Evolutionary conservation across 2,329 filamentous ascomycete species (phyloP).

Genomic region (Dryadomyces quercus-mongolicae): DNA sequence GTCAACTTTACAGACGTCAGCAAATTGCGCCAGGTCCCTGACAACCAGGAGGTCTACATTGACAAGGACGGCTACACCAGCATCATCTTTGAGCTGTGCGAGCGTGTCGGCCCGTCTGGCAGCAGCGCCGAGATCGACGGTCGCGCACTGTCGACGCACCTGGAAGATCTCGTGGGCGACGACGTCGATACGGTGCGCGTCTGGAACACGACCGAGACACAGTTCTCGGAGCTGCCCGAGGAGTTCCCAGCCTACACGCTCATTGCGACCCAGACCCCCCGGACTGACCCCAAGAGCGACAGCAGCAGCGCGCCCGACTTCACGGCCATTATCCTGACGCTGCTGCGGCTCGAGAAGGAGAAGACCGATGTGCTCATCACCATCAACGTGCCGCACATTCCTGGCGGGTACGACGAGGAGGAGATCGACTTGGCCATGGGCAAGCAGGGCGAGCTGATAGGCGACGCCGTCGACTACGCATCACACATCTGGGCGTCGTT

Average conservation of each 20-base stretch:
- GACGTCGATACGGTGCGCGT: conserved; percentile 53
- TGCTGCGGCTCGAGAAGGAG: conserved; percentile 64
- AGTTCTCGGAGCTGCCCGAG: conserved; percentile 34
- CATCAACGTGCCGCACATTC: conserved; percentile 77
- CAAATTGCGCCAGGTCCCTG: conserved; percentile 62
- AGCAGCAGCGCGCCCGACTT: conserved; percentile 40
- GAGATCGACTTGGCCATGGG: conserved; percentile 57
- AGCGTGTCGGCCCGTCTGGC: conserved; percentile 54
- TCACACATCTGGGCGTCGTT: conserved; percentile 59
- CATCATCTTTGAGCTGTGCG: conserved; percentile 82
- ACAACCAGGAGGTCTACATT: conserved; percentile 89
- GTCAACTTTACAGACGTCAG: conserved; percentile 60
- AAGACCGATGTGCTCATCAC: conserved; percentile 73
- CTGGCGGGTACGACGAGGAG: conserved; percentile 59
- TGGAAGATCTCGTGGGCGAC: conserved; percentile 56
- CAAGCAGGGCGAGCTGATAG: conserved; percentile 55
- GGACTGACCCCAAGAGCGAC: conserved; percentile 18
- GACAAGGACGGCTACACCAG: conserved; percentile 72
- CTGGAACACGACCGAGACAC: conserved; percentile 50
- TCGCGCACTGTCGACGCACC: conserved; percentile 54
- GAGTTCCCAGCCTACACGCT: conserved; percentile 54
- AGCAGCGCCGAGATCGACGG: conserved; percentile 51
- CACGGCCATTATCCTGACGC: conserved; percentile 63
- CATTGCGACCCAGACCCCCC: conserved; percentile 51
- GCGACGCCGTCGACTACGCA: conserved; percentile 55